Evolutionary conservation across 2,329 filamentous ascomycete species (phyloP).

Genomic region (Alternaria atra): DNA sequence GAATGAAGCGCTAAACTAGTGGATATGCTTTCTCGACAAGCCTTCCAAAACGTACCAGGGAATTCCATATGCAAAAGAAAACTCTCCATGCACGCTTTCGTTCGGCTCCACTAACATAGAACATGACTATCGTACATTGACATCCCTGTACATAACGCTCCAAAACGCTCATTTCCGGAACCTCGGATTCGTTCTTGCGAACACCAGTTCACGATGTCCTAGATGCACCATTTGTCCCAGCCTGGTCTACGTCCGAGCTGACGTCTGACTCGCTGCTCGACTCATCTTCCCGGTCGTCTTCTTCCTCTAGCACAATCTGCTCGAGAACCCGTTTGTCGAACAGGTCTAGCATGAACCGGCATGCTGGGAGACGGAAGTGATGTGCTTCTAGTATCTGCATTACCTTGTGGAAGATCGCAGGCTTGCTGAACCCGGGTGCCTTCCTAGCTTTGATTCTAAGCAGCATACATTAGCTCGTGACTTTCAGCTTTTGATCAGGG

Average conservation of each 20-base stretch:
- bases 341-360: slow-evolving; percentile 89
- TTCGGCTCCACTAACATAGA: slow-evolving; percentile 14
- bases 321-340: slow-evolving; percentile 92
- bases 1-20: slow-evolving; percentile 12
- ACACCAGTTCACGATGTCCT: slow-evolving; percentile 26
- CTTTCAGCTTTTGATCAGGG: background rate
- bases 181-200: slow-evolving; percentile 12
- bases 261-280: slow-evolving; percentile 47
- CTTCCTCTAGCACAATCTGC: slow-evolving; percentile 82
- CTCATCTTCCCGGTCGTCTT: slow-evolving; percentile 53
- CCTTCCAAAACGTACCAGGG: slow-evolving; percentile 19
- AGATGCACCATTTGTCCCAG: slow-evolving; percentile 26
- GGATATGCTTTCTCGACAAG: slow-evolving; percentile 12
- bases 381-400: slow-evolving; percentile 87
- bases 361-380: slow-evolving; percentile 85
- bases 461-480: slow-evolving; percentile 24
- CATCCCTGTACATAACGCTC: slow-evolving; percentile 16
- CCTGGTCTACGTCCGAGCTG: slow-evolving; percentile 39
- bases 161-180: slow-evolving; percentile 25
- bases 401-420: slow-evolving; percentile 82
- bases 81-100: slow-evolving; percentile 20
- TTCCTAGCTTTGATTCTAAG: slow-evolving; percentile 77
- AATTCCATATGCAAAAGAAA: slow-evolving; percentile 38
- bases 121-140: slow-evolving; percentile 18
- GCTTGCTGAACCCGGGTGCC: slow-evolving; percentile 76